Evolutionary conservation across 1,139 yeast species (phyloP), one percentile per base, ranked within the genome.

Genomic region (Candida glucosophila): DNA sequence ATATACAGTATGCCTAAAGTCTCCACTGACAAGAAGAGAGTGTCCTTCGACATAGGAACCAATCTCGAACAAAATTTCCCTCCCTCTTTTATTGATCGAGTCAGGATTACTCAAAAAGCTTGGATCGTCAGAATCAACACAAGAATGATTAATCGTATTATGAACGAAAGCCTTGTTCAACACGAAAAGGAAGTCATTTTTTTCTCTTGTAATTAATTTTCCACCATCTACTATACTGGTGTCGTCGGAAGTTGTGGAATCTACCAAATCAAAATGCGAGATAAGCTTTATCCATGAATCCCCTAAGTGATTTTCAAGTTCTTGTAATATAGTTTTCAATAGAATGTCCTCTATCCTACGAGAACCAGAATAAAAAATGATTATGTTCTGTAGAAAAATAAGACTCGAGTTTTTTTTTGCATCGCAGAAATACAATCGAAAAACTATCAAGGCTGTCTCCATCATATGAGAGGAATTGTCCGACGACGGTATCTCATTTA

Each of bases 241-340:
- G 13, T 68, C 75, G 9, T 51, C 54, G 20, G 49, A 55, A 6
- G 52, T 47, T 22, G 57, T 38, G 13, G 57, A 61, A 22, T 60
- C 62, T 15, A 70, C 47, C 27, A 78, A 66, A 27, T 78, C 86
- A 93, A 93, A 82, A 21, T 66, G 58, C 23, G 64, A 55, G 6
- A 81, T 74, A 25, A 44, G 49, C 28, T 64, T 59, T 9, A 77
- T 58, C 94, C 94, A 82, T 6, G 69, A 59, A 28, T 32, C 41
- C 10, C 64, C 55, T 8, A 63, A 41, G 5, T 57, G 54, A 0
- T 69, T 43, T 47, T 88, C 97, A 20, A 83, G 57, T 7, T 49
- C 47, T 28, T 62, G 57, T 24, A 88, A 45, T 3, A 81, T 49
- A 3, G 58, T 49, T 31, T 80, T 70, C 17, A 88, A 44, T 2